These are phyloP conservation scores for Geopyxis carbonaria DNA, from an alignment of 495 filamentous ascomycete genomes.

Conservation along the genomic window DNA sequence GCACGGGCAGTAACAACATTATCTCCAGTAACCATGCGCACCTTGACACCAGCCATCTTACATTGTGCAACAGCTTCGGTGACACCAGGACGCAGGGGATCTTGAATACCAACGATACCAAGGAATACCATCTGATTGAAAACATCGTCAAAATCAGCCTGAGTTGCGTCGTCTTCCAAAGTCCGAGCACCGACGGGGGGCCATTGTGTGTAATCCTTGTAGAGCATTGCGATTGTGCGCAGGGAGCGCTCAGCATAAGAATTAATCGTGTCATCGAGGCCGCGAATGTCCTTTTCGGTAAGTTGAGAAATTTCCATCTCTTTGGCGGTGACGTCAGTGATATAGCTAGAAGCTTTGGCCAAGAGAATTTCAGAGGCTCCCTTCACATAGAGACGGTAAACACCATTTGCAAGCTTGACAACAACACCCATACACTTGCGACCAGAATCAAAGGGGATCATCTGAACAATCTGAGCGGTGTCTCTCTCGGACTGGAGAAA, in stretches of 20 bases:
- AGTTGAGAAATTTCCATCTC: slow-evolving; percentile 39
- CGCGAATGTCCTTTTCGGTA: slow-evolving; percentile 39
- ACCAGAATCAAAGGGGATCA: slow-evolving; percentile 51
- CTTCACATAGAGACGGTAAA: slow-evolving; percentile 49
- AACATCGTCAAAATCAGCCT: slow-evolving; percentile 62
- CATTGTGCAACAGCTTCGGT: slow-evolving; percentile 56
- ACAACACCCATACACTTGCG: slow-evolving; percentile 55
- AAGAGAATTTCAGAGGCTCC: slow-evolving; percentile 57
- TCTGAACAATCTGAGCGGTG: slow-evolving; percentile 45
- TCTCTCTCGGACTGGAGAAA: slow-evolving; percentile 51
- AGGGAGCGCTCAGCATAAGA: slow-evolving; percentile 67
- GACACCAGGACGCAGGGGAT: slow-evolving; percentile 70
- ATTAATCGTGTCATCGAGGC: slow-evolving; percentile 48
- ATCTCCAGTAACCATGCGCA: slow-evolving; percentile 86
- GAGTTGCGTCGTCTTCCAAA: slow-evolving; percentile 48
- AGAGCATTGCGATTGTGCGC: slow-evolving; percentile 71
- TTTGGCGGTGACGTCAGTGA: slow-evolving; percentile 50
- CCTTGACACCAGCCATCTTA: slow-evolving; percentile 59
- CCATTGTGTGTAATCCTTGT: slow-evolving; percentile 80
- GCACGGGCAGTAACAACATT: slow-evolving; percentile 67
- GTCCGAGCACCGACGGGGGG: slow-evolving; percentile 52
- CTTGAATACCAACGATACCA: slow-evolving; percentile 72
- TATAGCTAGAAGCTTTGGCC: slow-evolving; percentile 48
- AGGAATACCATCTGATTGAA: slow-evolving; percentile 64
- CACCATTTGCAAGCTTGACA: slow-evolving; percentile 36